These are phyloP conservation scores for Ricinus communis DNA, from an alignment of 345 rosid species.

Conservation along the genomic window DNA sequence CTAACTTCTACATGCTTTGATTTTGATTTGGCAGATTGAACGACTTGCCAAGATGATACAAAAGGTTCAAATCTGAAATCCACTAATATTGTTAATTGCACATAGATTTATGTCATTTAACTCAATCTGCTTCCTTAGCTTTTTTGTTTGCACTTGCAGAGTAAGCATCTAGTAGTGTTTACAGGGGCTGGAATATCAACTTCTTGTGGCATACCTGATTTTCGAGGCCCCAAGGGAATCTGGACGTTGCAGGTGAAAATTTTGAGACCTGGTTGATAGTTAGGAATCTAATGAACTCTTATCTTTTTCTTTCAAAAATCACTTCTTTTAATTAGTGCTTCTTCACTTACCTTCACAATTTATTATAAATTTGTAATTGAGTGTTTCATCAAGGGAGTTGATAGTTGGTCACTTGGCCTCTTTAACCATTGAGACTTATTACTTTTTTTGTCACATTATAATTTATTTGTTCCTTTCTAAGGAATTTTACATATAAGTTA, in stretches of 20 bases:
- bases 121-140: background rate
- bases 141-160: slow-evolving; percentile 56
- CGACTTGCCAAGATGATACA: slow-evolving; percentile 34
- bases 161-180: slow-evolving; percentile 96
- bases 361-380: background rate
- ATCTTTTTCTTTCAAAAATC: background rate
- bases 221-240: slow-evolving; percentile 95
- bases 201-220: slow-evolving; percentile 96
- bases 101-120: background rate
- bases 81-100: background rate
- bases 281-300: background rate
- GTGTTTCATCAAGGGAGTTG: background rate
- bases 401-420: background rate
- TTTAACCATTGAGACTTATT: background rate
- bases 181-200: slow-evolving; percentile 99
- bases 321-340: background rate
- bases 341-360: background rate
- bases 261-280: background rate
- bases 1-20: slow-evolving; percentile 8
- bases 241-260: slow-evolving; percentile 89
- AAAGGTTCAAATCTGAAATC: slow-evolving; percentile 21
- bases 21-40: slow-evolving; percentile 30
- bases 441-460: background rate
- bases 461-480: background rate
- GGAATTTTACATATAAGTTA: background rate